Evolutionary conservation across 2,329 filamentous ascomycete species (phyloP), one percentile per base, ranked within the genome.

Genomic region (Graphiopsis chlorocephala): DNA sequence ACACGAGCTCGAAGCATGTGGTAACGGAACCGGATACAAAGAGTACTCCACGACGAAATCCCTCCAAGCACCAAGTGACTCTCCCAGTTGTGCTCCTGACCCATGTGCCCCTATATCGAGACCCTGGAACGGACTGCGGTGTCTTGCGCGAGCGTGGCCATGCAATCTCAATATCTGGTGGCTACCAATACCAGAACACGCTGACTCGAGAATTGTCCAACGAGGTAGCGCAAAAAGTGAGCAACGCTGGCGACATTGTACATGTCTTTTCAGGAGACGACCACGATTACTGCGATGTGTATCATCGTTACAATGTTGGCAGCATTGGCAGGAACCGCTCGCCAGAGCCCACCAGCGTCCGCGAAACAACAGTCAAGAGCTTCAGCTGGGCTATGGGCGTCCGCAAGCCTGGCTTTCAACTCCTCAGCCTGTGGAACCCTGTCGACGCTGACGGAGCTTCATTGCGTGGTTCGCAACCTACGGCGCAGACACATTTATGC

Each of bases 131-230:
- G 0, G 92, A 93, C 0, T 99, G 95, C 75, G 95, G 95, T 0
- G 92, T 92, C 1, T 80, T 89, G 56, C 88, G 95, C 66, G 95
- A 99, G 79, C 90, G 87, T 68, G 94, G 88, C 81, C 96, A 95
- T 69, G 88, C 93, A 26, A 91, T 99, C 65, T 84, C 85, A 2
- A 87, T 99, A 17, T 81, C 86, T 11, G 84, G 83, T 17, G 95
- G 95, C 15, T 97, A 97, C 74, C 95, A 99, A 76, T 99, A 99
- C 74, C 94, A 98, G 76, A 99, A 97, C 72, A 94, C 97, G 2
- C 85, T 99, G 28, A 90, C 85, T 59, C 86, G 89, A 58, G 83
- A 86, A 2, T 87, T 97, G 69, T 95, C 93, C 0, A 83, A 87
- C 53, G 87, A 88, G 60, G 81, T 99, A 42, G 81, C 97, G 48